These are phyloP conservation scores for Passiflora organensis DNA, from an alignment of 345 rosid genomes.

Conservation along the genomic window DNA sequence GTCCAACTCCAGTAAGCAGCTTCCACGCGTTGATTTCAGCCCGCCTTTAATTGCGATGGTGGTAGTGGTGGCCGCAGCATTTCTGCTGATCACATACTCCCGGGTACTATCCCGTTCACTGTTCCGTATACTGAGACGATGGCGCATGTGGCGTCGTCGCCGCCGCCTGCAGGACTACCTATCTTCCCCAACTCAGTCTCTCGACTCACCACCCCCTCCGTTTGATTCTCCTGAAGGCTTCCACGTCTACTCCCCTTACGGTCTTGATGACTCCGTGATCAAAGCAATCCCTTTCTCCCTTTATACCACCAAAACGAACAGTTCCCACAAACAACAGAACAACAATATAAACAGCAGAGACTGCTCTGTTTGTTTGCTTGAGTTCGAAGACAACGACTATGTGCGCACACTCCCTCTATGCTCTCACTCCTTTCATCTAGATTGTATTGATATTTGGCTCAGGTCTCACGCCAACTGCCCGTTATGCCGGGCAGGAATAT, in stretches of 20 bases:
- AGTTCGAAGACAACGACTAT: conserved; percentile 75
- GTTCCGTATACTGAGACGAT: conserved; percentile 41
- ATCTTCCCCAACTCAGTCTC: conserved; percentile 45
- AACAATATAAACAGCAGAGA: conserved; percentile 23
- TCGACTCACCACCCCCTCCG: conserved; percentile 46
- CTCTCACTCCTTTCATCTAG: conserved; percentile 84
- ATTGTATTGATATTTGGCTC: conserved; percentile 89
- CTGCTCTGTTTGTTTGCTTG: conserved; percentile 85
- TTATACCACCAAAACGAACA: conserved; percentile 32
- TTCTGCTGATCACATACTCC: conserved; percentile 65
- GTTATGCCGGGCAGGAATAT: conserved; percentile 73
- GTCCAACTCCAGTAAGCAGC: conserved; percentile 18
- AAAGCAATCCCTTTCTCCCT: conserved; percentile 72
- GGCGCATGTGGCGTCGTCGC: conserved; percentile 41
- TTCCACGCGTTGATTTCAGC: conserved; percentile 61
- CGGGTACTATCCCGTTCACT: conserved; percentile 71
- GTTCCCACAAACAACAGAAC: conserved; percentile 7
- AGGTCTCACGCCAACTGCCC: conserved; percentile 93
- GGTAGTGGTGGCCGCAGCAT: conserved; percentile 70
- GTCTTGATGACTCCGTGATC: conserved; percentile 82
- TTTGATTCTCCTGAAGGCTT: conserved; percentile 44
- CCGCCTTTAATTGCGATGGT: conserved; percentile 96
- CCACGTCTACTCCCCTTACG: conserved; percentile 54
- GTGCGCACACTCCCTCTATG: conserved; percentile 82
- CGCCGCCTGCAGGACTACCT: conserved; percentile 27